Percentiles rank a stretch among this genome's conserved stretches.
Evolutionary conservation across 2,329 filamentous ascomycete genomes (phyloP).

Genomic region (Botrytis fabae): DNA sequence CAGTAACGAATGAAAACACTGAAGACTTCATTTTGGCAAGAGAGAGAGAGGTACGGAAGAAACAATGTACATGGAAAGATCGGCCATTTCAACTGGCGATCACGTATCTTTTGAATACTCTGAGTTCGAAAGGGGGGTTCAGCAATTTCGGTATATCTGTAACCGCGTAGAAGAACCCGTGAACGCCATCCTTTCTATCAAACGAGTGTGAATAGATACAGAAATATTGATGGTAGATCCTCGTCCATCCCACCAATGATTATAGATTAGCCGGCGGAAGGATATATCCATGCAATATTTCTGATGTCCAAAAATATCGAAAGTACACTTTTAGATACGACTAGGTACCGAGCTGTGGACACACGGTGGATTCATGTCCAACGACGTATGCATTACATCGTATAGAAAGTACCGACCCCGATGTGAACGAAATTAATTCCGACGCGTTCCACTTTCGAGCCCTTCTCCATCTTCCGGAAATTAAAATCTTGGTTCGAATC

Average conservation of each 20-base stretch:
- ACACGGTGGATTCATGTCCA: not conserved
- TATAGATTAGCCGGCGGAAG: not conserved
- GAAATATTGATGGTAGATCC: not conserved
- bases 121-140: not conserved
- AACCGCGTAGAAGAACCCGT: not conserved
- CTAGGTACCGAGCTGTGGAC: not conserved
- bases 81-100: not conserved
- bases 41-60: not conserved
- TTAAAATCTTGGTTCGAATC: not conserved
- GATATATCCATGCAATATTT: not conserved
- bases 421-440: not conserved
- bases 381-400: not conserved
- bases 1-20: slow-evolving; percentile 17
- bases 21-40: slow-evolving; percentile 27
- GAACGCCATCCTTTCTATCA: not conserved
- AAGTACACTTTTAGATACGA: not conserved
- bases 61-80: not conserved
- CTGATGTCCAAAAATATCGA: not conserved
- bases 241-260: slow-evolving; percentile 2
- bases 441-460: not conserved
- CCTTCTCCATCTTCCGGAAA: not conserved
- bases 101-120: not conserved
- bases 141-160: slow-evolving; percentile 6
- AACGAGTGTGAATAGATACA: not conserved
- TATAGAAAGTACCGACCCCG: not conserved